phyloP scores from a whole-genome alignment of 1,139 yeast species.

The Candida sp. region DNA sequence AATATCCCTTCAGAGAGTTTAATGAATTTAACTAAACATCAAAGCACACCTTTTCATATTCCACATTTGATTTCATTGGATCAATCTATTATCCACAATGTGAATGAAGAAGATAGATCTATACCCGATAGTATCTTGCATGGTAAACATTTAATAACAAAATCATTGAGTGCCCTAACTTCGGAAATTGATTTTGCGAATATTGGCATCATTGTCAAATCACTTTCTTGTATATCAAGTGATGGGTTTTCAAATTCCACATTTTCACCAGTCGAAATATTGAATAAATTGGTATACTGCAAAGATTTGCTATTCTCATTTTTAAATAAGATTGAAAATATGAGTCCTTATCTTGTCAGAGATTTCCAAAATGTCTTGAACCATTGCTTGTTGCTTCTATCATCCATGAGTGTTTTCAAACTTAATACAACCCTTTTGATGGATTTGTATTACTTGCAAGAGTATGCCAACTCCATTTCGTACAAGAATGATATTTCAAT shows the following conservation, averaged over 20 bases:
- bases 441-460: slow-evolving; percentile 30
- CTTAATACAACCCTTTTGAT: slow-evolving; percentile 16
- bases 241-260: slow-evolving; percentile 5
- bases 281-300: slow-evolving; percentile 14
- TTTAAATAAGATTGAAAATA: slow-evolving; percentile 15
- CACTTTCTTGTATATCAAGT: slow-evolving; percentile 12
- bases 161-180: slow-evolving; percentile 6
- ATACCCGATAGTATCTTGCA: slow-evolving; percentile 1
- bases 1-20: neutral
- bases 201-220: slow-evolving; percentile 9
- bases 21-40: neutral
- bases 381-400: slow-evolving; percentile 22
- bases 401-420: slow-evolving; percentile 20
- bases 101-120: neutral
- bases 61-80: neutral
- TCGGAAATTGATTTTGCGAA: slow-evolving; percentile 10
- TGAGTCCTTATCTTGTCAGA: slow-evolving; percentile 15
- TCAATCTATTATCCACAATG: neutral
- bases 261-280: slow-evolving; percentile 3
- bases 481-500: slow-evolving; percentile 25
- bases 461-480: slow-evolving; percentile 28
- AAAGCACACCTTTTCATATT: slow-evolving; percentile 1
- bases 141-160: slow-evolving; percentile 4
- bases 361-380: slow-evolving; percentile 15
- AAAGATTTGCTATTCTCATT: slow-evolving; percentile 17